phyloP scores from a whole-genome alignment of 1,284 basidiomycete genomes.

The Tremellales sp. region DNA sequence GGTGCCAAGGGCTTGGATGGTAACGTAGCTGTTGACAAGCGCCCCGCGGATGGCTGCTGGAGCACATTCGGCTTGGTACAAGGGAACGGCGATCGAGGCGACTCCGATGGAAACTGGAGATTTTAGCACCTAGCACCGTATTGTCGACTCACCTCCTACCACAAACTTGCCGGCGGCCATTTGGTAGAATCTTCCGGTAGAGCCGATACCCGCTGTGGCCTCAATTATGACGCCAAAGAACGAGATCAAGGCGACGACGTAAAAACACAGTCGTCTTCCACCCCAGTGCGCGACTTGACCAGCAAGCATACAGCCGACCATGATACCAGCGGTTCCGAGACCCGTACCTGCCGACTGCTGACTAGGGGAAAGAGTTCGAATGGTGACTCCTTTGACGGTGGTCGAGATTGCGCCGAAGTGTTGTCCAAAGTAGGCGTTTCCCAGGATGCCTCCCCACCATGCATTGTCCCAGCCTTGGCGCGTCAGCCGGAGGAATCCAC shows the following conservation, averaged over 20 bases:
- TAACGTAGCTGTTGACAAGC: slow-evolving; percentile 19
- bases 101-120: slow-evolving; percentile 21
- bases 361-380: not conserved
- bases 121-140: too few species aligned
- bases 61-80: slow-evolving; percentile 23
- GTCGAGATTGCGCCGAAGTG: slow-evolving; percentile 2
- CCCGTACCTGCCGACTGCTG: slow-evolving; percentile 2
- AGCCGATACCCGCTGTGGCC: slow-evolving; percentile 3
- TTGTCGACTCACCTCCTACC: slow-evolving; percentile 25
- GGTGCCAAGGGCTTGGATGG: slow-evolving; percentile 13
- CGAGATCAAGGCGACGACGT: not conserved
- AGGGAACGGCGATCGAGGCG: slow-evolving; percentile 18
- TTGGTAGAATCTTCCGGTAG: slow-evolving; percentile 16
- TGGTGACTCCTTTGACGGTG: not conserved
- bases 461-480: not conserved
- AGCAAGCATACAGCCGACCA: slow-evolving; percentile 19
- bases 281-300: slow-evolving; percentile 10
- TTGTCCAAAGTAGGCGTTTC: slow-evolving; percentile 2
- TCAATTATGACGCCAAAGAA: slow-evolving; percentile 8
- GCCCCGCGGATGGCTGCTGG: slow-evolving; percentile 18
- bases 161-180: slow-evolving; percentile 13
- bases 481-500: too few species aligned
- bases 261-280: slow-evolving; percentile 17
- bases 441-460: slow-evolving; percentile 8
- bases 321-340: slow-evolving; percentile 20